Evolutionary conservation across 306 rosid genomes (phyloP), one percentile per base, ranked within the genome.

Genomic region (Cotoneaster glaucophyllus): DNA sequence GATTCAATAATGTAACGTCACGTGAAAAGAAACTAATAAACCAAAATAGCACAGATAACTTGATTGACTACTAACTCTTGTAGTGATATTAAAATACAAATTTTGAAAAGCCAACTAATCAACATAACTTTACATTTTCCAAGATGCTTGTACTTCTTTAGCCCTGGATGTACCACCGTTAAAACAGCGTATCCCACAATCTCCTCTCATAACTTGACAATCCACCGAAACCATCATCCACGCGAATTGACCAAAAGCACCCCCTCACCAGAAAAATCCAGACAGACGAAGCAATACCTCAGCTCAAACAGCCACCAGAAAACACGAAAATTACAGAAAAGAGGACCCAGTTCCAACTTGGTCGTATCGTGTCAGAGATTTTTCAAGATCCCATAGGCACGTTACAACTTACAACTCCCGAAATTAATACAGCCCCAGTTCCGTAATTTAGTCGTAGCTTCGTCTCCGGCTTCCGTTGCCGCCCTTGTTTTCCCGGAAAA

Each of bases 241-340:
- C 0, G n/a, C 0, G 29, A 81, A 39, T 82, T 61, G 83, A 86
- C 90, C 25, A 79, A 71, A 74, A 3, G 7, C 54, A 5, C 44
- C 43, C 50, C 91, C 87, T 82, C 37, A 1, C 32, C 68, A 2
- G 11, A 68, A n/a, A 14, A n/a, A 18, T 14, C n/a, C 19, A 8
- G 25, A 80, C 79, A 69, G 39, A 81, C 78, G 44, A 15, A 65
- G 13, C 18, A 8, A 19, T 44, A 44, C 54, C 34, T 10, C 64
- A 18, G 6, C 37, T 29, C 31, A 32, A 39, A 67, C n/a, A 26
- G 57, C 73, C 80, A 85, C 85, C 81, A 80, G 8, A 69, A 22
- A 73, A 76, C 73, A 50, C 81, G 61, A 63, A 79, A 84, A 83
- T 87, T 85, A 85, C 90, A 59, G 43, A 69, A 61, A 58, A 64